A percentile compares a stretch with the other conserved stretches of the same genome.
phyloP scores from a whole-genome alignment of 768 basidiomycete species.

The Russula abietina region DNA sequence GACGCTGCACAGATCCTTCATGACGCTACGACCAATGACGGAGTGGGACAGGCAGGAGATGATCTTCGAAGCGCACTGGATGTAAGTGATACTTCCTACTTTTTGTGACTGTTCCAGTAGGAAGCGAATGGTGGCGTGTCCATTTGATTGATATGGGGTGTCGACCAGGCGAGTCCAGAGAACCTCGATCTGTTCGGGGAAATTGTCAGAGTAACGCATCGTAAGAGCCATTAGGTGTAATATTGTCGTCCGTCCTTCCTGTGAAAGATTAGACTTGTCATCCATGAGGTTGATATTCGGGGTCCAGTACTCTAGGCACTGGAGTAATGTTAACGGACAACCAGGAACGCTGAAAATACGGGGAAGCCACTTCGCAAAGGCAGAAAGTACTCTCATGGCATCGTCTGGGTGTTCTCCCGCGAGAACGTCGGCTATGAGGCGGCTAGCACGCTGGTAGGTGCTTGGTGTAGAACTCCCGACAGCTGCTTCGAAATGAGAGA shows the following conservation, averaged over 20 bases:
- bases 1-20: slow-evolving; percentile 78
- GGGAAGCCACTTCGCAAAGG: slow-evolving; percentile 69
- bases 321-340: slow-evolving; percentile 57
- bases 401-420: slow-evolving; percentile 70
- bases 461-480: slow-evolving; percentile 66
- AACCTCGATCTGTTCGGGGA: slow-evolving; percentile 73
- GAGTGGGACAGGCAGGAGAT: slow-evolving; percentile 82
- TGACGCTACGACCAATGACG: slow-evolving; percentile 60
- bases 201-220: slow-evolving; percentile 60
- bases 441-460: slow-evolving; percentile 77
- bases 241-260: slow-evolving; percentile 57
- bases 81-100: slow-evolving; percentile 71
- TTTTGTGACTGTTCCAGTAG: slow-evolving; percentile 83
- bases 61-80: slow-evolving; percentile 72
- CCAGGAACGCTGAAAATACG: slow-evolving; percentile 48
- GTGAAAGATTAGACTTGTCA: slow-evolving; percentile 48
- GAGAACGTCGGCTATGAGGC: slow-evolving; percentile 67
- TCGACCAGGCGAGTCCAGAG: slow-evolving; percentile 80
- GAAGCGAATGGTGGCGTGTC: slow-evolving; percentile 74
- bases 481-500: slow-evolving; percentile 68
- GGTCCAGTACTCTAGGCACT: slow-evolving; percentile 81
- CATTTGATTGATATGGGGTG: slow-evolving; percentile 61
- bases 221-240: slow-evolving; percentile 83
- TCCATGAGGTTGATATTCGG: slow-evolving; percentile 68
- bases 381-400: slow-evolving; percentile 56